Percentiles rank a stretch among this genome's conserved stretches.
Evolutionary conservation across 805 yeast genomes (phyloP).

Genomic region (Allodekkera sacchari): DNA sequence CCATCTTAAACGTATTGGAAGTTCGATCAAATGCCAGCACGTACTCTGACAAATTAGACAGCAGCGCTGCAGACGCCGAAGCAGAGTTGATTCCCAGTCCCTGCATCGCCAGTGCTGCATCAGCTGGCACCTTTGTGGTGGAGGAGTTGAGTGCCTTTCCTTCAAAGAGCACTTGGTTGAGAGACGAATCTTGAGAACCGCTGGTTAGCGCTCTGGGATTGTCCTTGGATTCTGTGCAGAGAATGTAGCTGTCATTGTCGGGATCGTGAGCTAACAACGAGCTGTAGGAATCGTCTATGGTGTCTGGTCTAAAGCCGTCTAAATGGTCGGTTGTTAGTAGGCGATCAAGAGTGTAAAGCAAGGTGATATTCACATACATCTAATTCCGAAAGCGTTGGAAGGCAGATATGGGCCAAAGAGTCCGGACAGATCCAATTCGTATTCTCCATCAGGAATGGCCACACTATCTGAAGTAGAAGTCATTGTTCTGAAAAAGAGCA

Average conservation of each 20-base stretch:
- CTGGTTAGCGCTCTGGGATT: conserved; percentile 13
- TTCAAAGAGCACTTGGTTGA: conserved; percentile 21
- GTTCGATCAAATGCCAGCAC: conserved; percentile 20
- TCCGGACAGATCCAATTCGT: conserved; percentile 24
- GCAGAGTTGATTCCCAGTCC: not conserved
- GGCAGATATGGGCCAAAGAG: conserved; percentile 11
- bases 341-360: not conserved
- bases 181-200: conserved; percentile 1
- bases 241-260: conserved; percentile 12
- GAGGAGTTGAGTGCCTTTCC: conserved; percentile 11
- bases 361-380: conserved; percentile 18
- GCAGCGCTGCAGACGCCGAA: not conserved
- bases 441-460: conserved; percentile 27
- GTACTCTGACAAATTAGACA: conserved; percentile 14
- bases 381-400: conserved; percentile 23
- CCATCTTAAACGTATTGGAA: conserved; percentile 18
- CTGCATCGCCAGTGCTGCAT: too few species aligned
- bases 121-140: too few species aligned
- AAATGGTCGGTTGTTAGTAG: not conserved
- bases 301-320: conserved; percentile 27
- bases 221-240: conserved; percentile 19
- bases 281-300: conserved; percentile 18
- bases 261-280: conserved; percentile 15
- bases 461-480: not conserved
- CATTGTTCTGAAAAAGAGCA: not conserved